A percentile compares a stretch with the other conserved stretches of the same genome.
phyloP scores from a whole-genome alignment of 1,284 basidiomycete species.

The Athelia psychrophila region DNA sequence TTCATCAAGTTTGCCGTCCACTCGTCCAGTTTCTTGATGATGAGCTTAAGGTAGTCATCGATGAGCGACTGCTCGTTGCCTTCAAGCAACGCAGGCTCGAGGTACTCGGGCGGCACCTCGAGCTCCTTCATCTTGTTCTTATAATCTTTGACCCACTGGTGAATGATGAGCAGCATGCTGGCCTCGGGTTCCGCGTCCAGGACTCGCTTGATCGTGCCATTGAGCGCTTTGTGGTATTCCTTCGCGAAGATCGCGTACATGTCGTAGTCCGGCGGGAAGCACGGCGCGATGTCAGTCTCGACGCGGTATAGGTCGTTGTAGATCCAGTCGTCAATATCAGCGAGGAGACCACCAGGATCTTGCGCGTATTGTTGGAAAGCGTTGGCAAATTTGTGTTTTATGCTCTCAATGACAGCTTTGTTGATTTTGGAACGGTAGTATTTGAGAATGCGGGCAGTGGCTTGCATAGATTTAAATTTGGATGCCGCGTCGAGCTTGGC shows the following conservation, averaged over 20 bases:
- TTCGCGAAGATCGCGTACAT: conserved; percentile 84
- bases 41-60: conserved; percentile 93
- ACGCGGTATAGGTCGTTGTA: conserved; percentile 94
- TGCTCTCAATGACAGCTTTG: conserved; percentile 78
- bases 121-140: conserved; percentile 94
- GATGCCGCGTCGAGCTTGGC: conserved; percentile 87
- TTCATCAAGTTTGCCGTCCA: conserved; percentile 96
- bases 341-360: conserved; percentile 74
- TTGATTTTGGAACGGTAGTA: conserved; percentile 93
- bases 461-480: conserved; percentile 89
- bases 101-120: conserved; percentile 74
- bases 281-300: conserved; percentile 82
- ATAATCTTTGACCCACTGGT: conserved; percentile 96
- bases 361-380: conserved; percentile 63
- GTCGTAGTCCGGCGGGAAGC: conserved; percentile 92
- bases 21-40: conserved; percentile 95
- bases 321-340: conserved; percentile 81
- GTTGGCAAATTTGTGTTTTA: conserved; percentile 72
- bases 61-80: conserved; percentile 93
- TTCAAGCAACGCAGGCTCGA: conserved; percentile 89
- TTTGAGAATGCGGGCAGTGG: conserved; percentile 92
- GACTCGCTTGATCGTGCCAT: conserved; percentile 71
- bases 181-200: conserved; percentile 83
- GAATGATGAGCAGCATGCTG: conserved; percentile 80
- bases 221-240: conserved; percentile 91